Conservation (phyloP, 2,329 filamentous ascomycete genomes). For the Microcyclospora pomicola region DNA sequence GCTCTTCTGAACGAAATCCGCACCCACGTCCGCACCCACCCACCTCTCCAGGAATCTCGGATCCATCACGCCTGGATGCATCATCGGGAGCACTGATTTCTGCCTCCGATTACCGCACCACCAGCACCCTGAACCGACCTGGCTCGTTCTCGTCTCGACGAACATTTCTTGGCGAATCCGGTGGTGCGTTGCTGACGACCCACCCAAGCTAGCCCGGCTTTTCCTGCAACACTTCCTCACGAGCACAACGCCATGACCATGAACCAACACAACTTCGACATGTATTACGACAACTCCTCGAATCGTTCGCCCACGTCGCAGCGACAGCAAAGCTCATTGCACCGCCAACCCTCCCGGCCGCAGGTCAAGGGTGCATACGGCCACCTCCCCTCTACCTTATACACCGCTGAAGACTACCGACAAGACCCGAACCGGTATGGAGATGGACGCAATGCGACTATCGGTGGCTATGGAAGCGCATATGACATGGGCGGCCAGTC, state of each 20-base stretch:
- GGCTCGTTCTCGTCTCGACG: too few relatives aligned
- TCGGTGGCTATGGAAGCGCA: constrained; percentile 47
- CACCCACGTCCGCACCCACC: too few relatives aligned
- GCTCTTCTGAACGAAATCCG: constrained; percentile 79
- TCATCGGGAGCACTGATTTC: too few relatives aligned
- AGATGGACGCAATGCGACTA: constrained; percentile 46
- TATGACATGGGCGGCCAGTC: constrained; percentile 61
- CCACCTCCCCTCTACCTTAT: constrained; percentile 53
- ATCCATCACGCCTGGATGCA: too few relatives aligned
- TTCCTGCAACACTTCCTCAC: neutral
- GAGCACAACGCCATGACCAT: constrained; percentile 6
- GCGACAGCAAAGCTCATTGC: constrained; percentile 45
- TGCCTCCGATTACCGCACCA: too few relatives aligned
- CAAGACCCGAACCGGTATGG: constrained; percentile 41
- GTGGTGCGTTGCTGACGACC: too few relatives aligned
- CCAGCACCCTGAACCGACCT: too few relatives aligned
- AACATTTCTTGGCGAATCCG: too few relatives aligned
- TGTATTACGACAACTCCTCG: constrained; percentile 59
- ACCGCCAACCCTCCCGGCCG: constrained; percentile 61
- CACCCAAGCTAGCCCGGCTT: too few relatives aligned
- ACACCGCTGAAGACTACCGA: constrained; percentile 52
- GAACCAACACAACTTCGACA: constrained; percentile 35
- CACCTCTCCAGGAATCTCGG: too few relatives aligned
- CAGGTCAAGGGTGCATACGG: constrained; percentile 53
- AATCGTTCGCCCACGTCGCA: constrained; percentile 59